These are phyloP conservation scores for Botrytis pseudocinerea DNA, from an alignment of 2,329 filamentous ascomycete species.

Conservation along the genomic window DNA sequence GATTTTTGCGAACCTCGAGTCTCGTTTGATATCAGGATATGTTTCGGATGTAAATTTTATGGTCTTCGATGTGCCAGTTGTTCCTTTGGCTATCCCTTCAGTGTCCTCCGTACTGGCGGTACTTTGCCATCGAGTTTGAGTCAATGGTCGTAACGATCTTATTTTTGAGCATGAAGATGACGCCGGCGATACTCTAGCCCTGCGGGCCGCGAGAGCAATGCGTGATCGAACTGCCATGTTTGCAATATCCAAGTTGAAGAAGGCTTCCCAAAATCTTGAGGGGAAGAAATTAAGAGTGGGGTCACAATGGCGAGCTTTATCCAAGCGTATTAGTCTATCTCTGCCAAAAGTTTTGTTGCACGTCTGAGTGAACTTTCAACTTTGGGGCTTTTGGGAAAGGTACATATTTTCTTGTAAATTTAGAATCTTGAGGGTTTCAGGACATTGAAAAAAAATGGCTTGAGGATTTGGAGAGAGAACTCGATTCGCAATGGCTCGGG, in stretches of 20 bases:
- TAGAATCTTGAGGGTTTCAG: neutral
- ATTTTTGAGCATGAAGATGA: slow-evolving; percentile 24
- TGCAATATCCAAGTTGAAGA: slow-evolving; percentile 21
- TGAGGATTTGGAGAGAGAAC: neutral
- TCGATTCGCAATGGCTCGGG: neutral
- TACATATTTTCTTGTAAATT: neutral
- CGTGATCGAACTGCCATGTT: slow-evolving; percentile 37
- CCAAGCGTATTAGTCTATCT: slow-evolving; percentile 14
- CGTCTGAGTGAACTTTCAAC: neutral
- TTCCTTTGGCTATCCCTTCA: slow-evolving; percentile 36
- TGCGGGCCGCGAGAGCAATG: slow-evolving; percentile 34
- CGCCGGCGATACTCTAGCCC: slow-evolving; percentile 31
- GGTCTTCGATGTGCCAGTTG: slow-evolving; percentile 42
- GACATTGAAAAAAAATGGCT: neutral
- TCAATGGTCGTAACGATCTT: slow-evolving; percentile 28
- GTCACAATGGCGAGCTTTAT: slow-evolving; percentile 14
- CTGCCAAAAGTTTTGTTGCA: slow-evolving; percentile 7
- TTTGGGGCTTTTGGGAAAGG: neutral
- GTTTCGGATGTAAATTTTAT: slow-evolving; percentile 82
- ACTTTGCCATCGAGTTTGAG: slow-evolving; percentile 37
- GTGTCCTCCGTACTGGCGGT: slow-evolving; percentile 37
- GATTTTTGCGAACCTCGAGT: slow-evolving; percentile 72
- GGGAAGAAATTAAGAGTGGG: slow-evolving; percentile 18
- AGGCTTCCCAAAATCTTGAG: neutral
- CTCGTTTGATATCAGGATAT: slow-evolving; percentile 80